These are phyloP conservation scores for Kregervanrija pseudodelftensis DNA, from an alignment of 805 yeast species.

Conservation along the genomic window DNA sequence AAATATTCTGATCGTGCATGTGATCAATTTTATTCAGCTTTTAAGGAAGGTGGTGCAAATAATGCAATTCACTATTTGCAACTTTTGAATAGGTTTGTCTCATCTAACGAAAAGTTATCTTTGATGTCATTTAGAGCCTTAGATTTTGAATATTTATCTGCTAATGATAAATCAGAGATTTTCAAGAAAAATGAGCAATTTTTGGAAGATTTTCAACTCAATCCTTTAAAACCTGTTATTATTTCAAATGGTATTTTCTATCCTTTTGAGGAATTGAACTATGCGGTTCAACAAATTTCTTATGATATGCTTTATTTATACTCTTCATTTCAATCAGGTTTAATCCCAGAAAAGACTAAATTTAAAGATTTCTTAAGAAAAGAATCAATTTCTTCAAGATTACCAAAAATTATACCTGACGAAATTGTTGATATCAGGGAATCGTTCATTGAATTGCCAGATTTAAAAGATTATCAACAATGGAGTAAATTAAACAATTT, in stretches of 20 bases:
- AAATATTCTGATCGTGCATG: slow-evolving; percentile 18
- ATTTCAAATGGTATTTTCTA: slow-evolving; percentile 69
- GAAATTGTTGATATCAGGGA: slow-evolving; percentile 22
- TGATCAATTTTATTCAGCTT: slow-evolving; percentile 18
- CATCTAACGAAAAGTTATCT: slow-evolving; percentile 7
- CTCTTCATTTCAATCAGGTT: slow-evolving; percentile 19
- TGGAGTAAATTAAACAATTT: neutral
- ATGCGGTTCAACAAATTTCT: slow-evolving; percentile 43
- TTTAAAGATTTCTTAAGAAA: slow-evolving; percentile 37
- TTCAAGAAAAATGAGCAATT: slow-evolving; percentile 2
- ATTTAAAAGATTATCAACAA: neutral
- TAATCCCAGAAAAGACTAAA: slow-evolving; percentile 20
- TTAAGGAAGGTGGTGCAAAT: slow-evolving; percentile 12
- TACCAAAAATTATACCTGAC: slow-evolving; percentile 46
- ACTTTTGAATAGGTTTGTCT: slow-evolving; percentile 11
- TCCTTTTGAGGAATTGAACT: slow-evolving; percentile 43
- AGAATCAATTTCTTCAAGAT: slow-evolving; percentile 37
- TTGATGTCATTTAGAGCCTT: slow-evolving; percentile 8
- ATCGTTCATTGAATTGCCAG: slow-evolving; percentile 3
- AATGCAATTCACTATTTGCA: slow-evolving; percentile 20
- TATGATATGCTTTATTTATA: slow-evolving; percentile 42
- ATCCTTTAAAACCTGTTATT: slow-evolving; percentile 36
- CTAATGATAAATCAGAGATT: neutral
- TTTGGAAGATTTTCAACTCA: slow-evolving; percentile 11
- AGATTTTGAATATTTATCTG: slow-evolving; percentile 8